phyloP scores from a whole-genome alignment of 257 asterid genomes.

The Solanum raphanifolium region DNA sequence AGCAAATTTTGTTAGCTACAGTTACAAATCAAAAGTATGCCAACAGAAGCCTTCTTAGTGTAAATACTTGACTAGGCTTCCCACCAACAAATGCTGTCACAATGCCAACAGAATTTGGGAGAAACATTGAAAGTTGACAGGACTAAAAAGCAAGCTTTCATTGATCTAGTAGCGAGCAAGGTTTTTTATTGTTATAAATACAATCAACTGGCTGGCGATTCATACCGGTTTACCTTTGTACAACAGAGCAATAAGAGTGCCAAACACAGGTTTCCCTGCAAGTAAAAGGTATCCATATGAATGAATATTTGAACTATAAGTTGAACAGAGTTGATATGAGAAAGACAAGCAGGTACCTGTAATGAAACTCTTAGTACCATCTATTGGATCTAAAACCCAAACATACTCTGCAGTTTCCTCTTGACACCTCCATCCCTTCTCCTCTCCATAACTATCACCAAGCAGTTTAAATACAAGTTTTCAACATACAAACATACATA shows the following conservation, averaged over 20 bases:
- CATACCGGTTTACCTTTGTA: conserved; percentile 88
- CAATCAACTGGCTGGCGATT: conserved; percentile 8
- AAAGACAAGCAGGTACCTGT: conserved; percentile 40
- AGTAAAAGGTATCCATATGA: neutral
- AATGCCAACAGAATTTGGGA: neutral
- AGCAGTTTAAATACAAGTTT: neutral
- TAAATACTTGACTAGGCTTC: neutral
- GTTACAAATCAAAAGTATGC: neutral
- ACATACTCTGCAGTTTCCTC: conserved; percentile 70
- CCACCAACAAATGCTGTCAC: neutral
- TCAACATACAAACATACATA: neutral
- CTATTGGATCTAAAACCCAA: conserved; percentile 97
- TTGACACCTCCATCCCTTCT: conserved; percentile 77
- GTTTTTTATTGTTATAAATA: neutral
- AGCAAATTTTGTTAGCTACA: neutral
- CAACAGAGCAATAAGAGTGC: conserved; percentile 81
- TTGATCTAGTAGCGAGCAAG: neutral
- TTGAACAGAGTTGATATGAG: neutral
- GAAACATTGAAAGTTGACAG: neutral
- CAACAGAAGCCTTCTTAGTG: neutral
- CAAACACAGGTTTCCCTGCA: conserved; percentile 90
- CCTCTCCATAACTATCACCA: conserved; percentile 77
- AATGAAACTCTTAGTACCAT: conserved; percentile 95
- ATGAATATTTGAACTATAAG: neutral
- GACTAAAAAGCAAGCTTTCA: neutral